Conservation (phyloP, 305 asterid genomes). For the Fraxinus sp. region DNA sequence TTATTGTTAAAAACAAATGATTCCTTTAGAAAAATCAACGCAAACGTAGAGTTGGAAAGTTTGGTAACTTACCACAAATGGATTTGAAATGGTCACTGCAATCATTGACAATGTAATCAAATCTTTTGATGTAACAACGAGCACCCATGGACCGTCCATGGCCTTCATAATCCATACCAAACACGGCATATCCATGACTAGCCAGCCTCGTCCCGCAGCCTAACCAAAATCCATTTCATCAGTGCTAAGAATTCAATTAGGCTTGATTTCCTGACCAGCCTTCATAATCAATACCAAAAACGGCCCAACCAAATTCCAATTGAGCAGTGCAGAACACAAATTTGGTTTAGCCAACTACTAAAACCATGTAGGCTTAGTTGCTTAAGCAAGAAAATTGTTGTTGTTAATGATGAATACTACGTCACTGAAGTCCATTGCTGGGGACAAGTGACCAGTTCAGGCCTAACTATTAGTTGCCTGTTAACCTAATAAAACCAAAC, state of each 20-base stretch:
- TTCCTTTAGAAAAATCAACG: neutral
- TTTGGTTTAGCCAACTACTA: neutral
- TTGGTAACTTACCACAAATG: conserved; percentile 58
- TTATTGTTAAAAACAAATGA: neutral
- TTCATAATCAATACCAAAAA: conserved; percentile 89
- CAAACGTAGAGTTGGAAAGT: neutral
- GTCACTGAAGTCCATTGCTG: neutral
- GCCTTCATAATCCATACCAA: conserved; percentile 92
- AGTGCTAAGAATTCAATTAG: neutral
- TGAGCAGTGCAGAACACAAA: neutral
- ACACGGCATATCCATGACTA: conserved; percentile 69
- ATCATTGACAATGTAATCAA: conserved; percentile 71
- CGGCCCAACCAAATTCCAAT: conserved; percentile 47
- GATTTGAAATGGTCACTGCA: conserved; percentile 67
- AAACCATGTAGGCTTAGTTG: neutral
- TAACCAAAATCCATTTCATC: conserved; percentile 24
- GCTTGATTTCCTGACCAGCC: conserved; percentile 34
- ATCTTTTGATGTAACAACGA: conserved; percentile 85
- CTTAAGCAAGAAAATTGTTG: neutral
- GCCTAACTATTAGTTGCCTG: conserved; percentile 17
- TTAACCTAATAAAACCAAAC: conserved; percentile 49
- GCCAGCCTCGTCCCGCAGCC: conserved; percentile 79
- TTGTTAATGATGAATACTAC: neutral
- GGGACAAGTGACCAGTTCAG: neutral
- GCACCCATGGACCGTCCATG: conserved; percentile 89